phyloP scores from a whole-genome alignment of 495 filamentous ascomycete species.

The Terfezia boudieri region DNA sequence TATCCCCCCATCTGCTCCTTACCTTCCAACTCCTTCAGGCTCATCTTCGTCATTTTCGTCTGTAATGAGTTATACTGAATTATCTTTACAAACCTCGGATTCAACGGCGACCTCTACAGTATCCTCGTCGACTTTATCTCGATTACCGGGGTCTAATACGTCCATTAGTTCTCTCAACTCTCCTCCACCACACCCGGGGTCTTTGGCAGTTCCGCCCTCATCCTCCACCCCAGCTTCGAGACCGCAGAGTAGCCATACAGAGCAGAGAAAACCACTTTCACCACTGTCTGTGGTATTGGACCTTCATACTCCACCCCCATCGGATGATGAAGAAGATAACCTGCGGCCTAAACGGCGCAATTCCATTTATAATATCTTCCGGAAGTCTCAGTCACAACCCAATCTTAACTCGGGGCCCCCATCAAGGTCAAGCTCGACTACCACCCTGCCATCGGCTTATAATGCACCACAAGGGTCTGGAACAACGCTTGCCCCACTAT shows the following conservation, averaged over 20 bases:
- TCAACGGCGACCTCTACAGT: background rate
- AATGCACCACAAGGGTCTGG: background rate
- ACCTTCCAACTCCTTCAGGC: background rate
- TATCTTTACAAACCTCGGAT: background rate
- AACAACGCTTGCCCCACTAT: background rate
- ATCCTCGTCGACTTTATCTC: background rate
- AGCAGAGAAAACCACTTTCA: background rate
- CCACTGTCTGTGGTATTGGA: background rate
- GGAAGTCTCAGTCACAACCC: background rate
- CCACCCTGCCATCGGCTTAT: background rate
- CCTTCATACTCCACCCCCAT: background rate
- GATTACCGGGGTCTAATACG: background rate
- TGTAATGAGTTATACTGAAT: background rate
- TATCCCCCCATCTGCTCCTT: background rate
- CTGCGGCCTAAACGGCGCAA: background rate
- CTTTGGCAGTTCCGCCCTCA: background rate
- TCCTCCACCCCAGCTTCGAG: background rate
- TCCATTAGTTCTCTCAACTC: background rate
- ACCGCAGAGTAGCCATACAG: background rate
- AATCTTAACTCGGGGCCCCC: background rate
- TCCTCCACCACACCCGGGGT: background rate
- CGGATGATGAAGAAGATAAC: background rate
- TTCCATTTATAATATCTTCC: background rate
- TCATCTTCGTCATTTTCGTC: background rate
- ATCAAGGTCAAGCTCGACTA: background rate